These are phyloP conservation scores for Silene uniflora DNA, from an alignment of 148 eudicot genomes.

Conservation along the genomic window DNA sequence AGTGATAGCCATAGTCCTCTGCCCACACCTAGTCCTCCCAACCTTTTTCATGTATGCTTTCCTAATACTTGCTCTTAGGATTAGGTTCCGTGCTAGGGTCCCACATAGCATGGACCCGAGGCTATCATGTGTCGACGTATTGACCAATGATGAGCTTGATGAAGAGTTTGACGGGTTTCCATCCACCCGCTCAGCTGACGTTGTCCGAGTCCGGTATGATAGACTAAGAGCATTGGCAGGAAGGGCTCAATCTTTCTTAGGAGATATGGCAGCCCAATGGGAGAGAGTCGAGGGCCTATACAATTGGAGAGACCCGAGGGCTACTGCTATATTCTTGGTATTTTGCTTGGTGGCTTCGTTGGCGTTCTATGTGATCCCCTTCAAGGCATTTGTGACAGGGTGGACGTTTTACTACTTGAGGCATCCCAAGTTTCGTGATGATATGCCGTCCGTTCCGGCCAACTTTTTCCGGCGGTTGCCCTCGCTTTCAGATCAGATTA, in stretches of 20 bases:
- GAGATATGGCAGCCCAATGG: conserved; percentile 86
- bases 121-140: conserved; percentile 48
- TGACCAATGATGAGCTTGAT: conserved; percentile 65
- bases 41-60: conserved; percentile 69
- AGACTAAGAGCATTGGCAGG: conserved; percentile 73
- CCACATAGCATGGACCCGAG: conserved; percentile 64
- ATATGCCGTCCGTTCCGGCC: conserved; percentile 70
- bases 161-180: conserved; percentile 92
- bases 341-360: conserved; percentile 61
- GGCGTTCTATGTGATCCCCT: conserved; percentile 66
- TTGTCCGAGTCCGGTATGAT: conserved; percentile 66
- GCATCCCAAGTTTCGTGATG: conserved; percentile 82
- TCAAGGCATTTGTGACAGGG: conserved; percentile 53
- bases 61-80: conserved; percentile 54
- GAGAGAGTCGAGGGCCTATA: conserved; percentile 75
- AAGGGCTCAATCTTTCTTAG: conserved; percentile 70
- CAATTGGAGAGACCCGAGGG: conserved; percentile 90
- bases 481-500: conserved; percentile 71
- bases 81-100: conserved; percentile 43
- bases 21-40: conserved; percentile 64
- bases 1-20: conserved; percentile 55
- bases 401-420: conserved; percentile 66
- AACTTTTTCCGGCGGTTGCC: conserved; percentile 87
- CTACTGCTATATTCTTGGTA: conserved; percentile 67
- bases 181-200: conserved; percentile 49